Percentiles rank a stretch among this genome's conserved stretches.
Evolutionary conservation across 768 basidiomycete species (phyloP).

Genomic region (Nidula microcarpa): DNA sequence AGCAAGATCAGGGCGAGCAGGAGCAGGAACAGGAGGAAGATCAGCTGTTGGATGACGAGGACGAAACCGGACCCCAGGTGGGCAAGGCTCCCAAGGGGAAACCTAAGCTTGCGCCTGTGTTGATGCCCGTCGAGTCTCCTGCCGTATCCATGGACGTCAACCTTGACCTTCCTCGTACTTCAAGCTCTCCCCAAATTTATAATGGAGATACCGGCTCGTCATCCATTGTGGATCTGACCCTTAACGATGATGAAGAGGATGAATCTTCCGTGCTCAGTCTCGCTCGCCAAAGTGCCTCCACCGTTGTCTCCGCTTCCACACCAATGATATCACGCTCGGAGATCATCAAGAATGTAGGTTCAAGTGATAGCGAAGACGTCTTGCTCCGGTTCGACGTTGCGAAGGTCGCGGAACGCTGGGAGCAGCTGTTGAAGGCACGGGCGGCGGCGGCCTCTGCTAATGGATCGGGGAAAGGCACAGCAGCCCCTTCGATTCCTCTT

Average conservation of each 20-base stretch:
- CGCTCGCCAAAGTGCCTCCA: constrained; percentile 7
- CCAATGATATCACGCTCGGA: constrained; percentile 25
- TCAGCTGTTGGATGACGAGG: too few species aligned
- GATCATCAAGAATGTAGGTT: constrained; percentile 29
- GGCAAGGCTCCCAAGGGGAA: too few species aligned
- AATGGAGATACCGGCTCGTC: not conserved
- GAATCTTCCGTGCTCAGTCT: constrained; percentile 14
- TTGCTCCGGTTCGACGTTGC: constrained; percentile 22
- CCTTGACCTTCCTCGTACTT: not conserved
- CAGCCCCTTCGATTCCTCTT: constrained; percentile 13
- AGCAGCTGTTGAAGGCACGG: not conserved
- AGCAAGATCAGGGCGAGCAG: constrained; percentile 11
- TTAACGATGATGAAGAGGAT: constrained; percentile 6
- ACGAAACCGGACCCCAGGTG: too few species aligned
- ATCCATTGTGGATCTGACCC: not conserved
- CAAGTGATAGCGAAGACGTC: constrained; percentile 15
- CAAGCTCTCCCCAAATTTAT: not conserved
- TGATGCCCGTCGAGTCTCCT: not conserved
- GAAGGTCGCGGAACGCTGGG: constrained; percentile 11
- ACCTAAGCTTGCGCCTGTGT: too few species aligned
- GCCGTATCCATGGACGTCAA: not conserved
- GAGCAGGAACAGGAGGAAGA: constrained; percentile 5
- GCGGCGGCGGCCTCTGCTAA: not conserved
- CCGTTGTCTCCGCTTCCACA: constrained; percentile 7
- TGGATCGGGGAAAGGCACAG: too few species aligned